Percentiles rank a stretch among this genome's conserved stretches.
phyloP scores from a whole-genome alignment of 2,329 filamentous ascomycete species.

The Madurella fahalii region DNA sequence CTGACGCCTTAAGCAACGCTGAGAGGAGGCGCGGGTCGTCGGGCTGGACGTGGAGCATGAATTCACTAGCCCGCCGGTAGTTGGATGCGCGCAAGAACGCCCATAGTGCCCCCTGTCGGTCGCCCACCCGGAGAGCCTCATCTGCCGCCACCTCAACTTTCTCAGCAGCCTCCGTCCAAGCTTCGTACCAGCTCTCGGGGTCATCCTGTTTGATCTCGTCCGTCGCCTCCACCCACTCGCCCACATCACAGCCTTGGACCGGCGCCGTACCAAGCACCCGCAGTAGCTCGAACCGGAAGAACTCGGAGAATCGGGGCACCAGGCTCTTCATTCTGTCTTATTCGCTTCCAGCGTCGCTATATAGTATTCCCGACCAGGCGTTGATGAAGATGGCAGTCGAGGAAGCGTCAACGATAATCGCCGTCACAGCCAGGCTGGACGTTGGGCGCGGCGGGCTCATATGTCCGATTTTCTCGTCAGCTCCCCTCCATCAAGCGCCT shows the following conservation, averaged over 20 bases:
- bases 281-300: constrained; percentile 42
- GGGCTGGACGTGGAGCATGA: constrained; percentile 25
- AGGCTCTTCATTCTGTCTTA: too few relatives aligned
- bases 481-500: too few relatives aligned
- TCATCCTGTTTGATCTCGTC: constrained; percentile 37
- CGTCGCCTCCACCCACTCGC: constrained; percentile 37
- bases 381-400: too few relatives aligned
- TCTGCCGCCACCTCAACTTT: constrained; percentile 33
- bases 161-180: constrained; percentile 32
- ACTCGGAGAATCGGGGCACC: constrained; percentile 16
- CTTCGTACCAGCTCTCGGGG: constrained; percentile 37
- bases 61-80: constrained; percentile 37
- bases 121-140: constrained; percentile 30
- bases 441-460: too few relatives aligned
- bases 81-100: constrained; percentile 40
- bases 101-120: constrained; percentile 31
- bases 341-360: too few relatives aligned
- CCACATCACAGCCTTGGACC: constrained; percentile 36
- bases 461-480: too few relatives aligned
- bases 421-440: too few relatives aligned
- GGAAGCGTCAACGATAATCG: too few relatives aligned
- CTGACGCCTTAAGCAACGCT: background rate
- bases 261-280: constrained; percentile 38
- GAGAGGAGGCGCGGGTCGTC: background rate
- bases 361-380: too few relatives aligned